These are phyloP conservation scores for Lactarius pseudohatsudake DNA, from an alignment of 768 basidiomycete species.

Conservation along the genomic window DNA sequence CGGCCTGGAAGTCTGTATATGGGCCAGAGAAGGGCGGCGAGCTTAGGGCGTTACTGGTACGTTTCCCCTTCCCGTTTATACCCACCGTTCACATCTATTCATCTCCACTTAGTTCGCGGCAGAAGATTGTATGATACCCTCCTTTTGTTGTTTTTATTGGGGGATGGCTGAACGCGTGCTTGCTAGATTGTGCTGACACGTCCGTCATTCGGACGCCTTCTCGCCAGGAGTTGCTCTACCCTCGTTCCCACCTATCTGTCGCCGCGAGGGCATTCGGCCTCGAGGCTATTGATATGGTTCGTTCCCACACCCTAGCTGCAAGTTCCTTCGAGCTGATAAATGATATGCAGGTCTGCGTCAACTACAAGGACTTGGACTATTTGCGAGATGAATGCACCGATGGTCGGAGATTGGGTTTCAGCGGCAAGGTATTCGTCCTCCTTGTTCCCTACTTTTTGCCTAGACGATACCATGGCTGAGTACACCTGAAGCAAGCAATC, in stretches of 20 bases:
- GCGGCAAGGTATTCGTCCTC: conserved; percentile 69
- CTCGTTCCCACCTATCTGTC: conserved; percentile 79
- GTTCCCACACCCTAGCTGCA: not conserved
- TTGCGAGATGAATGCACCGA: conserved; percentile 76
- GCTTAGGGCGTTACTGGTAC: conserved; percentile 65
- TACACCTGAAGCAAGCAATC: conserved; percentile 75
- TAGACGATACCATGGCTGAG: not conserved
- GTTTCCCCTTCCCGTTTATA: conserved; percentile 33
- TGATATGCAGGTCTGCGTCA: conserved; percentile 69
- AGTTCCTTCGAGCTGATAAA: not conserved
- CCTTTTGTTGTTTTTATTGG: not conserved
- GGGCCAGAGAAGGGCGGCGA: conserved; percentile 48
- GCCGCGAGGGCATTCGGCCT: conserved; percentile 82
- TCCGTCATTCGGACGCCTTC: conserved; percentile 74
- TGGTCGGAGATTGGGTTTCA: conserved; percentile 80
- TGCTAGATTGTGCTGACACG: conserved; percentile 84
- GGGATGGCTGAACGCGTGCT: not conserved
- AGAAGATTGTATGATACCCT: conserved; percentile 72
- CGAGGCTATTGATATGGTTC: conserved; percentile 88
- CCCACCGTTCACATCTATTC: not conserved
- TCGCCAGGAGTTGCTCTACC: conserved; percentile 75
- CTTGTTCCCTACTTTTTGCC: not conserved
- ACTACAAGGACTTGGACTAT: conserved; percentile 72
- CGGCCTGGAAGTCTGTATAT: conserved; percentile 58
- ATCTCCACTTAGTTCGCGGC: conserved; percentile 71